Evolutionary conservation across 345 rosid genomes (phyloP), one percentile per base, ranked within the genome.

Genomic region (Arabidopsis thaliana): DNA sequence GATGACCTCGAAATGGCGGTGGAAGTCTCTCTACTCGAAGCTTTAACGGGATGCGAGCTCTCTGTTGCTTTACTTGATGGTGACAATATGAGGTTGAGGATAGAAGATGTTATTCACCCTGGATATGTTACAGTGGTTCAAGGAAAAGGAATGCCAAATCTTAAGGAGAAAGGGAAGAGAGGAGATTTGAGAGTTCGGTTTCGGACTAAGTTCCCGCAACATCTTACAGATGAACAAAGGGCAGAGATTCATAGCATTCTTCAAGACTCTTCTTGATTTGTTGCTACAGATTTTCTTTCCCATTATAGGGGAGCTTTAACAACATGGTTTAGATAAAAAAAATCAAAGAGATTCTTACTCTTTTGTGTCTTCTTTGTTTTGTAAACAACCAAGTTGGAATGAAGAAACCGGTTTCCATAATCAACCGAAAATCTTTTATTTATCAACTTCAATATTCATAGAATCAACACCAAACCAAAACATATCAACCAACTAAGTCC

Each of bases 91-190:
- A 71, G 46, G 4, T 36, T 91, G 53, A 69, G 23, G 51, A 62
- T 88, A 1, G 80, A 84, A 1, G 93, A 86, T 37, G 70, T 91
- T 24, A 74, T 93, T 9, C 51, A 83, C 74, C 94, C 87, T 28
- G 95, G 96, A 1, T 82, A 73, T 20, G 71, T 86, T 33, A 85
- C 64, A 67, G 72, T 83, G 30, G 46, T 91, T 7, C 36, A 61
- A 30, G 93, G 85, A 8, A 87, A 88, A 70, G 97, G 97, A 5
- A 93, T 93, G 97, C 88, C 93, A 2, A 81, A 12, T 38, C 36
- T 81, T 0, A 84, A 85, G 72, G 84, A 84, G 51, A 63, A 65
- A 32, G 87, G 87, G 45, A 77, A 46, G 82, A 85, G 96, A 69
- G 98, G 94, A 32, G 69, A 89, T 49, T 67, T 87, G 78, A 84